A percentile compares a stretch with the other conserved stretches of the same genome.
Evolutionary conservation across 1,284 basidiomycete species (phyloP).

Genomic region (Ustanciosporium gigantosporum): DNA sequence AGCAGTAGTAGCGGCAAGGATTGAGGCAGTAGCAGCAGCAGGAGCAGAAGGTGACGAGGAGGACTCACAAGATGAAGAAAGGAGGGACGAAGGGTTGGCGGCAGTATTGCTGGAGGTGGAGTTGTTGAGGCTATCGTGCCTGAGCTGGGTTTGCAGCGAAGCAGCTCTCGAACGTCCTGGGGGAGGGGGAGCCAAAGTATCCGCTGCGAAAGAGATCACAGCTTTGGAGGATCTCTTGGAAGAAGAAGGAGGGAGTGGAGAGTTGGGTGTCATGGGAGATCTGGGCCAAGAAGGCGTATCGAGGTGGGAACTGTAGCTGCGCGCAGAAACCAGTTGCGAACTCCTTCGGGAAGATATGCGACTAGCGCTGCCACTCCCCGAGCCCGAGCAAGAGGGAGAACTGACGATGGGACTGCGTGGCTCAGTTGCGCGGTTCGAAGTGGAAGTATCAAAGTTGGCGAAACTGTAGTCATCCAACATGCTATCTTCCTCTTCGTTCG

Average conservation of each 20-base stretch:
- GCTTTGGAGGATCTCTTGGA: no score
- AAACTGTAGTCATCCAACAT: constrained; percentile 29
- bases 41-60: background rate
- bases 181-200: no score
- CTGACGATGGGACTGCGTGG: no score
- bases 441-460: constrained; percentile 12
- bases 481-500: constrained; percentile 22
- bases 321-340: constrained; percentile 10
- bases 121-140: no score
- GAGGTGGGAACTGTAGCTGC: constrained; percentile 7
- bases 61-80: constrained; percentile 17
- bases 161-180: constrained; percentile 7
- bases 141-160: constrained; percentile 7
- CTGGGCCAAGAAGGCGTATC: constrained; percentile 28
- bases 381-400: no score
- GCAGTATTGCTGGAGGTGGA: background rate
- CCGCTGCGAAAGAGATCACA: no score
- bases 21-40: constrained; percentile 2
- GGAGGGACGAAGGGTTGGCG: background rate
- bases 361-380: no score
- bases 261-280: constrained; percentile 21
- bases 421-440: constrained; percentile 17
- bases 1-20: constrained; percentile 4
- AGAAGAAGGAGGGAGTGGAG: no score
- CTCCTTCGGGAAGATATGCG: no score